Evolutionary conservation across 179 eudicot genomes (phyloP).

Genomic region (Silene coronaria): DNA sequence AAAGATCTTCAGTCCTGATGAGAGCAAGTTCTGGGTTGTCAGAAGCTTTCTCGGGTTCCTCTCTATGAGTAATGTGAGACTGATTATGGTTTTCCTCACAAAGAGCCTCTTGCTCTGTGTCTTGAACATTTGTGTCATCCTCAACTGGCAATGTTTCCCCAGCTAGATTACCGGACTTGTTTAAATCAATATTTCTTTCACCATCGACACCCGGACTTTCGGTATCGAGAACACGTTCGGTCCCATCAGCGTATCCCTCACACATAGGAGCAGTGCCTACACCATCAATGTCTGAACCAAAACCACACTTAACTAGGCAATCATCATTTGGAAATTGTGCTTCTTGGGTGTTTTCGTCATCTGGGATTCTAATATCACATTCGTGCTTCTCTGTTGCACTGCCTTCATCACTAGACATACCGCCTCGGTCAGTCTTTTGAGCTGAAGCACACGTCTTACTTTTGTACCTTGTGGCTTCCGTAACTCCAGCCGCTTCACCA

Average conservation of each 20-base stretch:
- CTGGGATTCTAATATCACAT: conserved; percentile 58
- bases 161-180: conserved; percentile 29
- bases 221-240: conserved; percentile 65
- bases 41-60: conserved; percentile 31
- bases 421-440: conserved; percentile 27
- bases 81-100: conserved; percentile 29
- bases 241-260: conserved; percentile 50
- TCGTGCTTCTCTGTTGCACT: conserved; percentile 90
- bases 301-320: conserved; percentile 46
- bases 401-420: conserved; percentile 53
- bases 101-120: conserved; percentile 35
- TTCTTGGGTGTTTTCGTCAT: conserved; percentile 69
- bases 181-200: conserved; percentile 35
- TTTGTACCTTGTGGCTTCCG: conserved; percentile 33
- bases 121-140: conserved; percentile 44
- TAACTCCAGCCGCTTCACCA: conserved; percentile 22
- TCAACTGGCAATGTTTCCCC: conserved; percentile 74
- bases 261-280: conserved; percentile 47
- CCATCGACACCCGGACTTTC: conserved; percentile 45
- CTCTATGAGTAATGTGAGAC: conserved; percentile 26
- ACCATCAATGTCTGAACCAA: conserved; percentile 88
- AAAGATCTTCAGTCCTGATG: conserved; percentile 66
- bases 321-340: conserved; percentile 56
- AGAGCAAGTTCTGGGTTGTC: conserved; percentile 58
- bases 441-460: conserved; percentile 36